Evolutionary conservation across 2,329 filamentous ascomycete species (phyloP), one percentile per base, ranked within the genome.

Genomic region (Apiospora phragmitis): DNA sequence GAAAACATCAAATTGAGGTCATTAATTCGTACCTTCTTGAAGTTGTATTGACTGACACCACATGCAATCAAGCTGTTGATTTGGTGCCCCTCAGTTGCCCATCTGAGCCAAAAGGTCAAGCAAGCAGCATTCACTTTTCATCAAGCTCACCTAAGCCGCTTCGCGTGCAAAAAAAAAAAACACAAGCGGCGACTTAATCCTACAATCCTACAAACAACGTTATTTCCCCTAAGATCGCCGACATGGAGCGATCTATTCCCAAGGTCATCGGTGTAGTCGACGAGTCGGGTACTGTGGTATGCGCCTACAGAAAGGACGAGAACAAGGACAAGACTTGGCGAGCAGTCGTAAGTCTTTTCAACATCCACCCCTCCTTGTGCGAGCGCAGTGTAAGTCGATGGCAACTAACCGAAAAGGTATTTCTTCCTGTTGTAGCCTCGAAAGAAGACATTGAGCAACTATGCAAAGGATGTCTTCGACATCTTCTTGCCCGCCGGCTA

Each of bases 401-500:
- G 3, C 16, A n/a, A 47, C 65, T 67, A 24, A 67, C 18, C 41
- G n/a, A n/a, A 14, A 6, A 32, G 21, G 5, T 16, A n/a, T 38
- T 21, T 14, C 45, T 29, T 67, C 7, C 3, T 26, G 35, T 6
- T 21, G 16, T 41, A 73, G 73, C 55, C 66, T 35, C 73, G 74
- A n/a, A 74, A 73, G 71, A 70, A 74, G 67, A 75, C 74, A 21
- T 69, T 62, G 3, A 73, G 74, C 66, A 71, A 72, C 71, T 73
- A 74, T 65, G 72, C 71, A 72, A 85, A 84, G 72, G 78, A 79
- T 21, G 70, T 85, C 11, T 78, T 94, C 55, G 91, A 94, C 74
- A 88, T 95, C 38, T 97, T 97, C 78, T 86, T 97, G 1, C 95
- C 95, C 0, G 91, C 93, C 1, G 94, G 94, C n/a, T 98, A 92